These are phyloP conservation scores for Cystoisospora suis DNA, from an alignment of 169 alveolate genomes.

Conservation along the genomic window DNA sequence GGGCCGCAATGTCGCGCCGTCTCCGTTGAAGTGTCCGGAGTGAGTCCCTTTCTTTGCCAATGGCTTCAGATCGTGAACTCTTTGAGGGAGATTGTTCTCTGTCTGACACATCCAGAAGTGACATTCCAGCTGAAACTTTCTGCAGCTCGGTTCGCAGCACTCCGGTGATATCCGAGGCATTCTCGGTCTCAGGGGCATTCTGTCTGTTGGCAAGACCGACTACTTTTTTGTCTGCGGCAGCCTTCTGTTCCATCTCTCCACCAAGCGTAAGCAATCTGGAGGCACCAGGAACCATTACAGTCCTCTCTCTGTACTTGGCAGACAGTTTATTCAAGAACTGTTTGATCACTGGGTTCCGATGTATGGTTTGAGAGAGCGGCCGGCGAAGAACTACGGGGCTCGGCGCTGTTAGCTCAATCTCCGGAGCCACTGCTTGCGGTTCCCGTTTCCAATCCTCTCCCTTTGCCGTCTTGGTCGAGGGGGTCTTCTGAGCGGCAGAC, in stretches of 20 bases:
- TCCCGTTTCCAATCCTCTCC: constrained; percentile 2
- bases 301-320: neutral
- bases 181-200: no score
- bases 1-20: constrained; percentile 6
- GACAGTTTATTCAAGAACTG: neutral
- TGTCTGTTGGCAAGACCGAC: no score
- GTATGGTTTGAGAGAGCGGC: neutral
- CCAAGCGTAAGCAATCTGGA: neutral
- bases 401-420: neutral
- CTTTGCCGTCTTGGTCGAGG: neutral
- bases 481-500: constrained; percentile 3
- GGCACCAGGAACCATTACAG: neutral
- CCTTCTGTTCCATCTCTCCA: neutral
- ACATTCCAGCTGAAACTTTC: no score
- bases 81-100: no score
- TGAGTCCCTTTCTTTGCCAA: neutral
- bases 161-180: no score
- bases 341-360: neutral
- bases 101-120: no score
- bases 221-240: no score
- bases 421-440: neutral
- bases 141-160: no score
- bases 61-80: no score
- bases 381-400: neutral
- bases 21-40: constrained; percentile 38